Evolutionary conservation across 2,329 filamentous ascomycete genomes (phyloP).

Genomic region (Aureobasidium mangrovei): DNA sequence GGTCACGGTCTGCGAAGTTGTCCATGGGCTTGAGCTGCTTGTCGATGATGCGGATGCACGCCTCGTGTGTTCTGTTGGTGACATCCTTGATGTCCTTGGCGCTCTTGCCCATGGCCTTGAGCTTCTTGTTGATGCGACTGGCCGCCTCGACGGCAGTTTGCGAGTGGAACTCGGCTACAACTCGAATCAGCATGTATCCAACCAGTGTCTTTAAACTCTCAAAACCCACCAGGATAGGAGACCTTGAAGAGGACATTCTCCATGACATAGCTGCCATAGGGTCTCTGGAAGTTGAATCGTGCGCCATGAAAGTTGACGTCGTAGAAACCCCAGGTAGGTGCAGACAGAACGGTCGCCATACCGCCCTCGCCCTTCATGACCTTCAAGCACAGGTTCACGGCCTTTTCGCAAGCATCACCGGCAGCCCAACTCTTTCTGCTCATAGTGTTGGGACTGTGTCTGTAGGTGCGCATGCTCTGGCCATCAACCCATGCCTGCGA

Average conservation of each 20-base stretch:
- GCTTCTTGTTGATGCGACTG: slow-evolving; percentile 74
- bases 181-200: slow-evolving; percentile 17
- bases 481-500: slow-evolving; percentile 97
- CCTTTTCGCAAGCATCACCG: slow-evolving; percentile 95
- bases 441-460: slow-evolving; percentile 98
- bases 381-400: slow-evolving; percentile 95
- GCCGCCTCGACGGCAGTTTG: slow-evolving; percentile 96
- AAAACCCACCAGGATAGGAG: slow-evolving; percentile 72
- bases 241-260: slow-evolving; percentile 99
- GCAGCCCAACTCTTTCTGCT: slow-evolving; percentile 98
- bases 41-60: slow-evolving; percentile 97
- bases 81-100: slow-evolving; percentile 89
- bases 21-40: slow-evolving; percentile 99
- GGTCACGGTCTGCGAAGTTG: slow-evolving; percentile 98
- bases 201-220: neutral
- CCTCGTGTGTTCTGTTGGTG: slow-evolving; percentile 94
- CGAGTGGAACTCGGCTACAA: slow-evolving; percentile 82
- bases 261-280: slow-evolving; percentile 98
- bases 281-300: slow-evolving; percentile 90
- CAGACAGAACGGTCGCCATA: slow-evolving; percentile 84
- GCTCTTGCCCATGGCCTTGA: slow-evolving; percentile 78
- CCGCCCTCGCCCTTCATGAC: slow-evolving; percentile 90
- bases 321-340: slow-evolving; percentile 96
- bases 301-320: slow-evolving; percentile 96
- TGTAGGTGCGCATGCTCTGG: slow-evolving; percentile 90